Evolutionary conservation across 805 yeast genomes (phyloP).

Genomic region (Candida sanyiensis): DNA sequence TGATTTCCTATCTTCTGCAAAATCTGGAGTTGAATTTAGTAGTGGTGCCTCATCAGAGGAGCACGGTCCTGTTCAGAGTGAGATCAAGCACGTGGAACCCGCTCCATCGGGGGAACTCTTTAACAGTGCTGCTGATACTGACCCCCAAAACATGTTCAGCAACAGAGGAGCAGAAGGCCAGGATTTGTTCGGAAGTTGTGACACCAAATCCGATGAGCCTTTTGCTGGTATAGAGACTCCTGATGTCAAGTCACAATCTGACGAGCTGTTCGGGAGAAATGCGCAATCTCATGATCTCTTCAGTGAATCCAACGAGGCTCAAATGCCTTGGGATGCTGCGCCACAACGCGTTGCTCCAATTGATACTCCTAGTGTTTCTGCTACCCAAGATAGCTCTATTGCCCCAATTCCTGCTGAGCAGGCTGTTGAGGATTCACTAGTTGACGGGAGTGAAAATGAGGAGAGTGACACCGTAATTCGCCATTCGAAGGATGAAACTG

Average conservation of each 20-base stretch:
- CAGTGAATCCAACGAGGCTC: neutral
- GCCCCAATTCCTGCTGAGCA: neutral
- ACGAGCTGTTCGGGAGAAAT: neutral
- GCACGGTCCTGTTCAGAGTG: too few relatives aligned
- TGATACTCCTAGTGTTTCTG: neutral
- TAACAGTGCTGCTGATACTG: too few relatives aligned
- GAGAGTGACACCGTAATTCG: constrained; percentile 2
- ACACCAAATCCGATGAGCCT: too few relatives aligned
- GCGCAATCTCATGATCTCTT: neutral
- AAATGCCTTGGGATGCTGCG: neutral
- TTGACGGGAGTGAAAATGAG: neutral
- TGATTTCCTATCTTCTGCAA: neutral
- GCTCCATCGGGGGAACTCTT: too few relatives aligned
- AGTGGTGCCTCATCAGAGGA: too few relatives aligned
- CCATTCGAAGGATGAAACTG: too few relatives aligned
- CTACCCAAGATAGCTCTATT: neutral
- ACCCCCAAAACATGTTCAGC: too few relatives aligned
- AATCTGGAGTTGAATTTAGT: too few relatives aligned
- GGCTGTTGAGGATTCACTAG: neutral
- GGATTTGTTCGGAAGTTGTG: too few relatives aligned
- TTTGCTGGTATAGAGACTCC: neutral
- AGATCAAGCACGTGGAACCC: too few relatives aligned
- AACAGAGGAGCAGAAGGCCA: too few relatives aligned
- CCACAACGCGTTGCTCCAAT: too few relatives aligned
- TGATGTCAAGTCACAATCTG: neutral